phyloP scores from a whole-genome alignment of 225 moss, liverwort and hornwort genomes.

The Pseudoscleropodium purum region DNA sequence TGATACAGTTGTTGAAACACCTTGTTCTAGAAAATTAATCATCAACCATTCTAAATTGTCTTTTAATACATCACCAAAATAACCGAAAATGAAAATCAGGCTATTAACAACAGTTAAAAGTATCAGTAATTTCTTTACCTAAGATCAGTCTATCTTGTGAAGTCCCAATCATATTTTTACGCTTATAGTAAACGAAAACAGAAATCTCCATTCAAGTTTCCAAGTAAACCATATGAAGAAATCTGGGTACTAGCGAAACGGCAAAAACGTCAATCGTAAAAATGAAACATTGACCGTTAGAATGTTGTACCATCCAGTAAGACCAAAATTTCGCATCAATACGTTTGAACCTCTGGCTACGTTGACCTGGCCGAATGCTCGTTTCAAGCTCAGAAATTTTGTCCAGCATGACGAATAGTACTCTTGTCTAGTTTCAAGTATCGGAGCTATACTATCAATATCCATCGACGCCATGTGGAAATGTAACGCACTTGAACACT shows the following conservation, averaged over 20 bases:
- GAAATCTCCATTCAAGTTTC: background rate
- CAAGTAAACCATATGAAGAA: background rate
- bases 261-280: background rate
- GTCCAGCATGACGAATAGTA: background rate
- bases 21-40: background rate
- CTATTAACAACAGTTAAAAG: background rate
- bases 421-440: background rate
- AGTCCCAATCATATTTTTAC: background rate
- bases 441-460: background rate
- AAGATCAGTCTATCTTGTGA: background rate
- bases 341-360: background rate
- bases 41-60: background rate
- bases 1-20: background rate
- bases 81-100: background rate
- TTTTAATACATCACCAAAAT: background rate
- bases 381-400: background rate
- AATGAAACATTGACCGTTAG: background rate
- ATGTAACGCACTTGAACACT: constrained; percentile 44
- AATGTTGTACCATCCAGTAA: background rate
- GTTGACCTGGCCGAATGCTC: background rate
- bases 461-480: constrained; percentile 35
- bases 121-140: background rate
- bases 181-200: background rate
- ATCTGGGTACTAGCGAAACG: background rate
- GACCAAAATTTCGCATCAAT: background rate